These are phyloP conservation scores for Endocladia muricata DNA, from an alignment of 31 red algal genomes.

Conservation along the genomic window DNA sequence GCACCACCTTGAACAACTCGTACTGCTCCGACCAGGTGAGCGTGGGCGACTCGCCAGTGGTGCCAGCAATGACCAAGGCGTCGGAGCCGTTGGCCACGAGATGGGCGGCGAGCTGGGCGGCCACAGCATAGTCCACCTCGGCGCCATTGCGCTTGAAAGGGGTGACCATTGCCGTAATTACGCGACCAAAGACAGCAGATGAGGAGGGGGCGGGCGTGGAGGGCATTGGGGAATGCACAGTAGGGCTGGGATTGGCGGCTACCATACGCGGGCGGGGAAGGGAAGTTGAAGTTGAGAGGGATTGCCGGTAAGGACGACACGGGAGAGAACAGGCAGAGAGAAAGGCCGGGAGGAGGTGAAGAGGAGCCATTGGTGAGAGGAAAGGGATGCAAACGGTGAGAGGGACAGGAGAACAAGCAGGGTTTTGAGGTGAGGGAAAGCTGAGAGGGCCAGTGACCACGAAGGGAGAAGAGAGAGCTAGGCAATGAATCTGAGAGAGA, in stretches of 20 bases:
- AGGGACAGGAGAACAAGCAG: no score
- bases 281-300: no score
- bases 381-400: no score
- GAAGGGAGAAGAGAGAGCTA: no score
- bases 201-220: neutral
- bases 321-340: no score
- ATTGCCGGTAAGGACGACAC: no score
- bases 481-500: no score
- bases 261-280: neutral
- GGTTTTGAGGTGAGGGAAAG: no score
- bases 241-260: neutral
- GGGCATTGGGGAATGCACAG: neutral
- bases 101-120: slow-evolving; percentile 84
- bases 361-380: no score
- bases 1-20: slow-evolving; percentile 91
- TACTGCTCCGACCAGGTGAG: slow-evolving; percentile 96
- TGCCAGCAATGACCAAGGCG: slow-evolving; percentile 87
- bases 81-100: slow-evolving; percentile 91
- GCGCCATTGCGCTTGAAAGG: slow-evolving; percentile 77
- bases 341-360: no score
- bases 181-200: slow-evolving; percentile 58
- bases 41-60: slow-evolving; percentile 94
- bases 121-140: slow-evolving; percentile 87
- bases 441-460: no score
- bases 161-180: slow-evolving; percentile 94